A percentile compares a stretch with the other conserved stretches of the same genome.
Conservation (phyloP, 2,329 filamentous ascomycete species). For the Colletotrichum truncatum region DNA sequence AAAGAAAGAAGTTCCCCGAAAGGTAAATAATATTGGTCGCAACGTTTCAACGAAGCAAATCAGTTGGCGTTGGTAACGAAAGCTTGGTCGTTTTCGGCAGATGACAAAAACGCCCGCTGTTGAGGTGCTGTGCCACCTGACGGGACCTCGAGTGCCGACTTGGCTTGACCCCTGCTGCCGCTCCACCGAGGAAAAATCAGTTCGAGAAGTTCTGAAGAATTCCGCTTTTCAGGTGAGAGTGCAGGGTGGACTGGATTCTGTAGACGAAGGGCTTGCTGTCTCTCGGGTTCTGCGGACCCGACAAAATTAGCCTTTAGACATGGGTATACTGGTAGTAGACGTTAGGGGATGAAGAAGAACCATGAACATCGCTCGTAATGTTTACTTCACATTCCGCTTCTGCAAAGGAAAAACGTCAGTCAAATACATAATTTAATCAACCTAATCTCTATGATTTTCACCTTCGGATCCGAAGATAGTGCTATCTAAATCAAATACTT, state of each 20-base stretch:
- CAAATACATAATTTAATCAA: background rate
- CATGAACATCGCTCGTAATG: background rate
- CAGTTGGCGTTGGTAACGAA: background rate
- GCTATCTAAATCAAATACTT: background rate
- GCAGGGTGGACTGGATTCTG: background rate
- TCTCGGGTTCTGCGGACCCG: background rate
- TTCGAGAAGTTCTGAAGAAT: conserved; percentile 12
- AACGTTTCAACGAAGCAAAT: background rate
- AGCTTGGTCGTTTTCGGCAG: background rate
- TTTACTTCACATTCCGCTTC: background rate
- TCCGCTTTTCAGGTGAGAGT: conserved; percentile 19
- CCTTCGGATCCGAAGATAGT: conserved; percentile 12
- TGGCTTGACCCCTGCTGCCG: background rate
- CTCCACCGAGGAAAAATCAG: background rate
- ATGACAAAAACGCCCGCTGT: background rate
- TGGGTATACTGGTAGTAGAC: background rate
- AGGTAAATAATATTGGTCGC: background rate
- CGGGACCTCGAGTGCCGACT: background rate
- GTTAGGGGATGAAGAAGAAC: background rate
- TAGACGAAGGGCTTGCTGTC: background rate
- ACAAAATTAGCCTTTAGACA: background rate
- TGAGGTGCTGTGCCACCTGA: background rate
- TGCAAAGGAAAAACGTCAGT: background rate
- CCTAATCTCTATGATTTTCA: background rate
- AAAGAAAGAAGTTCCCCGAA: background rate